Evolutionary conservation across 2,329 filamentous ascomycete species (phyloP).

Genomic region (Colletotrichum tanaceti): DNA sequence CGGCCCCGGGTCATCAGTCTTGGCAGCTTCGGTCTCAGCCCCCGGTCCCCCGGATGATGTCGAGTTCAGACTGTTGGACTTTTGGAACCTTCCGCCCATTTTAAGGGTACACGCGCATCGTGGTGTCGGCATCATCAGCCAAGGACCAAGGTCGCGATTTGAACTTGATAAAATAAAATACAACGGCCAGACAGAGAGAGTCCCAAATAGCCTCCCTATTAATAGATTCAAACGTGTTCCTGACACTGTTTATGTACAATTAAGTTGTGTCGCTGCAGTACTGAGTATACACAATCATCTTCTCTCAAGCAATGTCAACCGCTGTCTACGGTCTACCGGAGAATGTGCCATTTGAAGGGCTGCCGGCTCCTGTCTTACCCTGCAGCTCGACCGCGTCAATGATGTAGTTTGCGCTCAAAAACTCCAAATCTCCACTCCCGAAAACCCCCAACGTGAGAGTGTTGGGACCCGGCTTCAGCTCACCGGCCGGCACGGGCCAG

Average conservation of each 20-base stretch:
- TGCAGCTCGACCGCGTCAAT: slow-evolving; percentile 38
- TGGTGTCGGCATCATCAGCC: no score
- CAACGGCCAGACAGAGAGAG: no score
- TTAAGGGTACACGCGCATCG: no score
- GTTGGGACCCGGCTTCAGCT: slow-evolving; percentile 62
- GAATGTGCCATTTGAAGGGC: neutral
- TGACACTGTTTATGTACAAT: no score
- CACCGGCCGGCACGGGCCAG: slow-evolving; percentile 61
- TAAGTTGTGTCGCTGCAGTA: neutral
- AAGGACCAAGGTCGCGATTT: no score
- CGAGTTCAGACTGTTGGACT: neutral
- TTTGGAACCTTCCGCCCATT: neutral
- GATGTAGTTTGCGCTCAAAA: slow-evolving; percentile 59
- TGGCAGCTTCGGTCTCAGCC: neutral
- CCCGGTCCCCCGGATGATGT: neutral
- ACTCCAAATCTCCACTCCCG: slow-evolving; percentile 60
- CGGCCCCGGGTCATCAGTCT: neutral
- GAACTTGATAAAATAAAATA: no score
- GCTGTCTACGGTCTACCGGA: no score
- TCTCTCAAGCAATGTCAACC: neutral
- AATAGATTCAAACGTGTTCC: no score
- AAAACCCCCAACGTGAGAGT: slow-evolving; percentile 65
- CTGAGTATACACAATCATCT: no score
- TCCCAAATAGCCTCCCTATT: no score
- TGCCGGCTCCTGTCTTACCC: slow-evolving; percentile 5